Conservation (phyloP, 2,329 filamentous ascomycete species). For the Beauveria pseudobassiana region DNA sequence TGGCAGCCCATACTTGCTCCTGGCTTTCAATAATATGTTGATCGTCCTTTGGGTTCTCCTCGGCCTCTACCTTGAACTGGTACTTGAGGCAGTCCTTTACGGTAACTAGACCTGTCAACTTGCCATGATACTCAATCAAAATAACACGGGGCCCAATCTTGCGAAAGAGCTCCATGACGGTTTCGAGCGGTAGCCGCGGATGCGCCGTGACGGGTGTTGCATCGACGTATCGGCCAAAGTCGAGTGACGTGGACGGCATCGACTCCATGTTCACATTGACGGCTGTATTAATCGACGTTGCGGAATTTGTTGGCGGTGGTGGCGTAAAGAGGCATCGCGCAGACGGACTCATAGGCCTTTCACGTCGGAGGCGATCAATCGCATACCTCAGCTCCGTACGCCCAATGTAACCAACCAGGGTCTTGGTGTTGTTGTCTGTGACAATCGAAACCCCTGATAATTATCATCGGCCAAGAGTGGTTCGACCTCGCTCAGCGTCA, state of each 20-base stretch:
- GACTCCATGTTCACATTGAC: slow-evolving; percentile 52
- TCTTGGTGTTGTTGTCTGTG: slow-evolving; percentile 61
- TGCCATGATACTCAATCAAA: slow-evolving; percentile 82
- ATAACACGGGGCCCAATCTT: slow-evolving; percentile 95
- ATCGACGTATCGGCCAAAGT: slow-evolving; percentile 85
- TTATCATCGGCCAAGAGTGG: slow-evolving; percentile 66
- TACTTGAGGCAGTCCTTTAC: slow-evolving; percentile 97
- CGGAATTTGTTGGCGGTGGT: slow-evolving; percentile 25
- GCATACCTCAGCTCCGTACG: slow-evolving; percentile 88
- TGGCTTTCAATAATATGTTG: slow-evolving; percentile 48
- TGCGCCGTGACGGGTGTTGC: slow-evolving; percentile 85
- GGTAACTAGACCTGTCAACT: slow-evolving; percentile 77
- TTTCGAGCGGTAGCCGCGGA: slow-evolving; percentile 84
- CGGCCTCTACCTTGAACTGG: slow-evolving; percentile 90
- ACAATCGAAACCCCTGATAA: slow-evolving; percentile 90
- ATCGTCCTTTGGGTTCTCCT: slow-evolving; percentile 63
- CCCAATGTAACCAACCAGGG: slow-evolving; percentile 84
- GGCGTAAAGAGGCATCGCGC: slow-evolving; percentile 69
- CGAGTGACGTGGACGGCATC: slow-evolving; percentile 51
- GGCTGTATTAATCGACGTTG: slow-evolving; percentile 33
- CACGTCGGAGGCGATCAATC: slow-evolving; percentile 68
- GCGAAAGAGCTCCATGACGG: slow-evolving; percentile 96
- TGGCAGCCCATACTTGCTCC: slow-evolving; percentile 56
- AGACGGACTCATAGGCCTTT: slow-evolving; percentile 56
- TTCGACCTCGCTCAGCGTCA: slow-evolving; percentile 72